Conservation (phyloP, 2,329 filamentous ascomycete genomes). For the Aspergillus tubingensis region DNA sequence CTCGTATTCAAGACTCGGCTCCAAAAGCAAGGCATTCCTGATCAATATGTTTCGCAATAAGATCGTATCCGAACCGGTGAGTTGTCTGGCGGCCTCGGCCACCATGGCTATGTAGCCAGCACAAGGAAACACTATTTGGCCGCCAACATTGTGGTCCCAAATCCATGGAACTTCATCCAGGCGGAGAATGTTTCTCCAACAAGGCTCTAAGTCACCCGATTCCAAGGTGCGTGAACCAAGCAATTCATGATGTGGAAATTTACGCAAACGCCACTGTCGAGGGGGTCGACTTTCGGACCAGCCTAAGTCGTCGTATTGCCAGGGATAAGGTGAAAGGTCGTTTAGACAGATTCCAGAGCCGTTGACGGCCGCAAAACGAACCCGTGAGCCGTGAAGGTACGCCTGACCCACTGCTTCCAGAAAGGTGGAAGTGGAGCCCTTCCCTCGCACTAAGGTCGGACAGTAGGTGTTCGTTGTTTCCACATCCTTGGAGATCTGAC, state of each 20-base stretch:
- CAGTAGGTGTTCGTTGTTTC: slow-evolving; percentile 1
- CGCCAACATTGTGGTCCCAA: slow-evolving; percentile 12
- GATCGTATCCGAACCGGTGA: slow-evolving; percentile 4
- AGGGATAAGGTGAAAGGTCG: slow-evolving; percentile 46
- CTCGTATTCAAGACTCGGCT: slow-evolving; percentile 9
- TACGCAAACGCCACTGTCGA: slow-evolving; percentile 27
- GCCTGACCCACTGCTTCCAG: slow-evolving; percentile 15
- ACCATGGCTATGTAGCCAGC: slow-evolving; percentile 15
- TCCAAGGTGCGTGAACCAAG: slow-evolving; percentile 22
- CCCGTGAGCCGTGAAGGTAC: slow-evolving; percentile 1
- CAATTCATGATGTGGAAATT: slow-evolving; percentile 26
- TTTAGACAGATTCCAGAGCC: background rate
- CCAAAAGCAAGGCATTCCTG: slow-evolving; percentile 1
- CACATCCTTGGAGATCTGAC: slow-evolving; percentile 17
- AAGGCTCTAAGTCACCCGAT: slow-evolving; percentile 28
- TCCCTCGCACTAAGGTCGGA: slow-evolving; percentile 9
- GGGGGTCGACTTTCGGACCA: slow-evolving; percentile 39
- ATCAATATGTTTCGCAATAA: background rate
- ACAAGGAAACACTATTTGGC: slow-evolving; percentile 9
- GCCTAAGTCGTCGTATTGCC: slow-evolving; percentile 42
- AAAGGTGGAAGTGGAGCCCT: slow-evolving; percentile 3
- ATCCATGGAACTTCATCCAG: slow-evolving; percentile 18
- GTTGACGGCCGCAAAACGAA: slow-evolving; percentile 7
- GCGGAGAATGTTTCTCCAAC: slow-evolving; percentile 51
- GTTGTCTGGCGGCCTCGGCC: slow-evolving; percentile 11